Evolutionary conservation across 371 early-diverging fungal species (phyloP).

Genomic region (Nematocida major): DNA sequence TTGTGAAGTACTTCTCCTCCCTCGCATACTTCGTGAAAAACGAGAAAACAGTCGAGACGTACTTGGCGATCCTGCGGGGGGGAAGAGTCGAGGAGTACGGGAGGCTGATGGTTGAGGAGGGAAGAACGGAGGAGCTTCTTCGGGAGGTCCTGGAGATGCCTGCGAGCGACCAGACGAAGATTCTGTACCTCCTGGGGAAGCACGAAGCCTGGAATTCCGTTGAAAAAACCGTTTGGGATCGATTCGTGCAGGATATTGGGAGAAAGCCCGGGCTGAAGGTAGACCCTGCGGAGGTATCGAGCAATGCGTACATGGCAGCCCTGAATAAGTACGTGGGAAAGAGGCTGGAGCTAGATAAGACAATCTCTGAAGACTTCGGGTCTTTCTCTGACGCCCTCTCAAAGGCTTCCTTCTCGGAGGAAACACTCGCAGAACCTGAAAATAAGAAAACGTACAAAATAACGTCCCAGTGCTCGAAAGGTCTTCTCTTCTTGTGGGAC

Average conservation of each 20-base stretch:
- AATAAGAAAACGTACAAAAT: conserved; percentile 48
- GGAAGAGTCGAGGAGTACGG: conserved; percentile 28
- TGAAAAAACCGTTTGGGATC: background rate
- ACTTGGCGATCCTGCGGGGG: conserved; percentile 47
- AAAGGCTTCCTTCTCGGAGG: conserved; percentile 29
- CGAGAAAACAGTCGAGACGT: conserved; percentile 30
- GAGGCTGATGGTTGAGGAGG: background rate
- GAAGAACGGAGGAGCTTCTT: conserved; percentile 9
- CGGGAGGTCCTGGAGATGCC: background rate
- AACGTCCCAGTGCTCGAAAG: conserved; percentile 38
- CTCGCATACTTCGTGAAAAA: conserved; percentile 15
- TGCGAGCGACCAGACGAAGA: background rate
- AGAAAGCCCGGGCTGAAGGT: background rate
- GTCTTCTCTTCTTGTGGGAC: conserved; percentile 57
- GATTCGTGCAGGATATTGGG: background rate
- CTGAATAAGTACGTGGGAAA: conserved; percentile 31
- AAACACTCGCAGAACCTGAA: conserved; percentile 24
- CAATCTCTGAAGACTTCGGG: background rate
- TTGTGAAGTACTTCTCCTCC: conserved; percentile 51
- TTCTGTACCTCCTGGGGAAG: conserved; percentile 25
- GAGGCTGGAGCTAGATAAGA: conserved; percentile 23
- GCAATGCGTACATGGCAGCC: conserved; percentile 13
- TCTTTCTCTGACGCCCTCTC: conserved; percentile 46
- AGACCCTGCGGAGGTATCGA: background rate
- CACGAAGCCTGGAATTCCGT: conserved; percentile 4